These are phyloP conservation scores for Mycena latifolia DNA, from an alignment of 768 basidiomycete species.

Conservation along the genomic window DNA sequence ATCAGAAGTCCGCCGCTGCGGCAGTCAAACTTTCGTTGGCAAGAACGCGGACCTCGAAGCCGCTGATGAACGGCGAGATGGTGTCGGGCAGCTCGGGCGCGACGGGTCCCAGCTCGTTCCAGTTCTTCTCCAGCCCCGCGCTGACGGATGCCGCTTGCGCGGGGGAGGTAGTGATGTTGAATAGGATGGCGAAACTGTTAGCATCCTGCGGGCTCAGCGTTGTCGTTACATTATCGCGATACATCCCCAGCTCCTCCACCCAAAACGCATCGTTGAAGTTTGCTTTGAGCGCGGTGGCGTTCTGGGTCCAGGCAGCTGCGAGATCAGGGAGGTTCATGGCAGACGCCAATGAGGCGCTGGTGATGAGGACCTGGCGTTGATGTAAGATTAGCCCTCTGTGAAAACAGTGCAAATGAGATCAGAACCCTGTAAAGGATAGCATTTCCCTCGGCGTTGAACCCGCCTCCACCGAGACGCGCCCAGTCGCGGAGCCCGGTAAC, in stretches of 20 bases:
- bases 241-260: constrained; percentile 61
- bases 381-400: neutral
- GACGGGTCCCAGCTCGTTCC: constrained; percentile 65
- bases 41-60: constrained; percentile 60
- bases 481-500: constrained; percentile 70
- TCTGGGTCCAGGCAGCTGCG: constrained; percentile 52
- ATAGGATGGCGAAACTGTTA: constrained; percentile 68
- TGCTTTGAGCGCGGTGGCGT: constrained; percentile 62
- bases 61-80: constrained; percentile 70
- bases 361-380: constrained; percentile 57
- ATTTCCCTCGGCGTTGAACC: constrained; percentile 68
- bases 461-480: constrained; percentile 68
- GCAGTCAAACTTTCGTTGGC: neutral
- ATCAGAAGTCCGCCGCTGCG: neutral
- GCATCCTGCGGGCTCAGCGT: constrained; percentile 68
- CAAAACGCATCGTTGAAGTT: constrained; percentile 66
- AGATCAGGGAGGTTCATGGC: constrained; percentile 50
- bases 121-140: constrained; percentile 60
- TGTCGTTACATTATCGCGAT: constrained; percentile 66
- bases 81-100: constrained; percentile 70
- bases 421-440: constrained; percentile 63
- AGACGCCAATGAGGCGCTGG: constrained; percentile 58
- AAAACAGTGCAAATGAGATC: neutral
- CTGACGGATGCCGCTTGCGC: constrained; percentile 58
- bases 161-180: constrained; percentile 58